Evolutionary conservation across 768 basidiomycete species (phyloP), one percentile per base, ranked within the genome.

Genomic region (Leccinum incarnatum): DNA sequence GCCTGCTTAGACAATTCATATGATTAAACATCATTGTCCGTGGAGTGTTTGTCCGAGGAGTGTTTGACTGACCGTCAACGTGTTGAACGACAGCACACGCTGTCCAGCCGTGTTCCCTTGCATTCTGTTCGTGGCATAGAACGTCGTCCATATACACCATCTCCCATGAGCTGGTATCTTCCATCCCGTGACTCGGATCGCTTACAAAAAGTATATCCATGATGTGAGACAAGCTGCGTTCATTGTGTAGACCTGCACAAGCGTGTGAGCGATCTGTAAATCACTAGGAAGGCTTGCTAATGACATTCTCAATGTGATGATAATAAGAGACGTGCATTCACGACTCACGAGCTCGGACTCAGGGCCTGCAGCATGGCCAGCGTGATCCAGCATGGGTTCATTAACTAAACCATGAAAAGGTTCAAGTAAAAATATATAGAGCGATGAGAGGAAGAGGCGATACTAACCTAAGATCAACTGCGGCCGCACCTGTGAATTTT

Each of bases 201-300:
- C 87, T 89, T 59, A 95, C 92, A 62, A 95, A 91, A 21, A 95
- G 78, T 53, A 95, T 77, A 70, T 95, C 90, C 12, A 94, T 86
- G 8, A 94, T 88, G 51, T 88, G 82, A 0, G 83, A 85, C 36
- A 95, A 78, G 66, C 94, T 91, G 7, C 93, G 83, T 4, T 81
- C 79, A 5, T 76, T 73, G 54, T 89, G 85, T 3, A 96, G 73
- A 37, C 57, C 51, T 57, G 66, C 6, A 68, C 59, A 11, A 67
- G 60, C 45, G 85, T 76, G 56, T 79, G 80, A 6, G 91, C 86
- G 65, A 93, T 2, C 65, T 66, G 67, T 94, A 93, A 14, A 94
- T 83, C 49, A 80, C 60, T 21, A 67, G 62, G 34, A 96, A 79
- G 1, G 86, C 88, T 65, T 79, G 72, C 84, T 93, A 58, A 17